These are phyloP conservation scores for Leptodontidium sp. DNA, from an alignment of 2,329 filamentous ascomycete species.

Conservation along the genomic window DNA sequence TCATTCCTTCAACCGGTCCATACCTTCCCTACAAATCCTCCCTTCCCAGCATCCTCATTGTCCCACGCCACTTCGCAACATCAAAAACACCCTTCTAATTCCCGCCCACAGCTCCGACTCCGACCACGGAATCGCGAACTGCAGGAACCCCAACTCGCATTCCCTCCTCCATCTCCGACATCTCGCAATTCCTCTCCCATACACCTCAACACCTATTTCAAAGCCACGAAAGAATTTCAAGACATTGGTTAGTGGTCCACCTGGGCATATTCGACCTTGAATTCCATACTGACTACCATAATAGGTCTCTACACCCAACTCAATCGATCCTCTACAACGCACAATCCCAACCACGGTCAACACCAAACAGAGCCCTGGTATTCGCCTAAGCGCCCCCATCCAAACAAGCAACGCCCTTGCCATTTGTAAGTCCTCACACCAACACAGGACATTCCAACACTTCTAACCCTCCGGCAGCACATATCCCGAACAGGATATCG, in stretches of 20 bases:
- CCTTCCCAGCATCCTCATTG: neutral
- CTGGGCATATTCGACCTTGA: neutral
- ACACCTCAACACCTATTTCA: conserved; percentile 7
- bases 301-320: neutral
- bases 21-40: neutral
- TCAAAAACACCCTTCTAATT: neutral
- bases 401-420: neutral
- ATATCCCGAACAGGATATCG: neutral
- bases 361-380: neutral
- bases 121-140: neutral
- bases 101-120: neutral
- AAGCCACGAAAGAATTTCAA: neutral
- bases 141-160: neutral
- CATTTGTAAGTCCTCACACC: conserved; percentile 8
- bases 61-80: neutral
- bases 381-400: neutral
- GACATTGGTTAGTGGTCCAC: neutral
- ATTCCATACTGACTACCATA: neutral
- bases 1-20: neutral
- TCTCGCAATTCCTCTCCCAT: no score
- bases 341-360: neutral
- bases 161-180: neutral
- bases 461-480: neutral
- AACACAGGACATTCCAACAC: neutral
- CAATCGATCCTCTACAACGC: neutral